These are phyloP conservation scores for Pythium rhizo-oryzae DNA, from an alignment of 352 stramenopile genomes.

Conservation along the genomic window DNA sequence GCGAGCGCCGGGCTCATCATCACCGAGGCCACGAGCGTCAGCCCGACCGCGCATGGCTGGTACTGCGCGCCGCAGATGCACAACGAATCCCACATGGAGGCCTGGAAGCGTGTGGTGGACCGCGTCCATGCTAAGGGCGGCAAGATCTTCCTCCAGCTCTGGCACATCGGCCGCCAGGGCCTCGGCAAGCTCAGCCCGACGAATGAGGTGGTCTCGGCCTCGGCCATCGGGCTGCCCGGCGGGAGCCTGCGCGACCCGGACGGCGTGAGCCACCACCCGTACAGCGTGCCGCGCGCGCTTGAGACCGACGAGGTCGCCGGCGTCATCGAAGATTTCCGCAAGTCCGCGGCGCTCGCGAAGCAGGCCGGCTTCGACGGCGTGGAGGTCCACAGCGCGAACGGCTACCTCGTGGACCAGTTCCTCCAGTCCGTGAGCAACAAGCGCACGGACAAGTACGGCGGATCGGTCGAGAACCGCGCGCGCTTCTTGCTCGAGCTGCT, in stretches of 20 bases:
- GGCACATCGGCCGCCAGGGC: not conserved
- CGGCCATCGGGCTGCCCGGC: not conserved
- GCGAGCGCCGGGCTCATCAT: conserved; percentile 5
- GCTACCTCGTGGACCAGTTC: not conserved
- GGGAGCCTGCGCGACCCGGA: not conserved
- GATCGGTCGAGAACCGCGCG: not conserved
- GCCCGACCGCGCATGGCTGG: not conserved
- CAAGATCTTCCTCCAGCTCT: not conserved
- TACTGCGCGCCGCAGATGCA: not conserved
- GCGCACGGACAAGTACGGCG: not conserved
- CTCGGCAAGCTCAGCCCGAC: not conserved
- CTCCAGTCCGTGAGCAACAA: not conserved
- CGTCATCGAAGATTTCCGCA: not conserved
- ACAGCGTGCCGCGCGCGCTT: not conserved
- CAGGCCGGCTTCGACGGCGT: not conserved
- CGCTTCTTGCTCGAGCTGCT: not conserved
- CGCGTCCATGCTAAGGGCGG: not conserved
- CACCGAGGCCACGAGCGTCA: not conserved
- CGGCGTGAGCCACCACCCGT: not conserved
- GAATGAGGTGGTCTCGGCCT: not conserved
- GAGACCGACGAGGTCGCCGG: not conserved
- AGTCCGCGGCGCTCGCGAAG: not conserved
- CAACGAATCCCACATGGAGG: not conserved
- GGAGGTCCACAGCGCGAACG: not conserved
- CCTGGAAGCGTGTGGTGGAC: not conserved